phyloP scores from a whole-genome alignment of 306 rosid species.

The Vigna radiata region DNA sequence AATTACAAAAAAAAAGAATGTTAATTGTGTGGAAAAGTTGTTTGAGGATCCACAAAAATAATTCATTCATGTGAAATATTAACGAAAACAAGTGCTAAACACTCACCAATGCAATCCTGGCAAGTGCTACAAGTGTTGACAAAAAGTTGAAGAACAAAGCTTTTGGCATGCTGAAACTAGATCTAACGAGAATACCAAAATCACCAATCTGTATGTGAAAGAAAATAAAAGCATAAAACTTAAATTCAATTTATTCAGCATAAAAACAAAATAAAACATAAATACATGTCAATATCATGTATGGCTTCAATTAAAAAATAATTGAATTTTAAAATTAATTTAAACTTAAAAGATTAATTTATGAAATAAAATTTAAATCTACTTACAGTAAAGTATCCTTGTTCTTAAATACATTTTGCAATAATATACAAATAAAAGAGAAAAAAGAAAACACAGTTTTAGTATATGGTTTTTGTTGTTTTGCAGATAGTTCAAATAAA shows the following conservation, averaged over 20 bases:
- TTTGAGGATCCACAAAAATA: constrained; percentile 39
- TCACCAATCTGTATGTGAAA: constrained; percentile 78
- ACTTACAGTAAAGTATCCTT: too few species aligned
- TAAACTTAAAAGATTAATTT: too few species aligned
- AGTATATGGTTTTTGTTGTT: background rate
- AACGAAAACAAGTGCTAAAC: constrained; percentile 21
- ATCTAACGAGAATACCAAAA: constrained; percentile 89
- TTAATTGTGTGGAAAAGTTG: background rate
- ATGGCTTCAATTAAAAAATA: too few species aligned
- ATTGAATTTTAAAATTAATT: too few species aligned
- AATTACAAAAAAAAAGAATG: background rate
- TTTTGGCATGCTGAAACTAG: constrained; percentile 86
- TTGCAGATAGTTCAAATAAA: constrained; percentile 32
- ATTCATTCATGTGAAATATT: background rate
- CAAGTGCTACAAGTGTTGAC: constrained; percentile 93
- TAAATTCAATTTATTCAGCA: too few species aligned
- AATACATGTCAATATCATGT: too few species aligned
- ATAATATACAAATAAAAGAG: too few species aligned
- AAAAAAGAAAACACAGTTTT: background rate
- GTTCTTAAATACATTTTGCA: too few species aligned
- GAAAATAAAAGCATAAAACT: constrained; percentile 40
- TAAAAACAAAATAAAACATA: too few species aligned
- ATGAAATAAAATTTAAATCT: too few species aligned
- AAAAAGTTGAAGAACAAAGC: constrained; percentile 94
- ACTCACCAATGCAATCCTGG: constrained; percentile 85